A percentile compares a stretch with the other conserved stretches of the same genome.
Evolutionary conservation across 495 filamentous ascomycete genomes (phyloP).

Genomic region (Aspergillus haitiensis): DNA sequence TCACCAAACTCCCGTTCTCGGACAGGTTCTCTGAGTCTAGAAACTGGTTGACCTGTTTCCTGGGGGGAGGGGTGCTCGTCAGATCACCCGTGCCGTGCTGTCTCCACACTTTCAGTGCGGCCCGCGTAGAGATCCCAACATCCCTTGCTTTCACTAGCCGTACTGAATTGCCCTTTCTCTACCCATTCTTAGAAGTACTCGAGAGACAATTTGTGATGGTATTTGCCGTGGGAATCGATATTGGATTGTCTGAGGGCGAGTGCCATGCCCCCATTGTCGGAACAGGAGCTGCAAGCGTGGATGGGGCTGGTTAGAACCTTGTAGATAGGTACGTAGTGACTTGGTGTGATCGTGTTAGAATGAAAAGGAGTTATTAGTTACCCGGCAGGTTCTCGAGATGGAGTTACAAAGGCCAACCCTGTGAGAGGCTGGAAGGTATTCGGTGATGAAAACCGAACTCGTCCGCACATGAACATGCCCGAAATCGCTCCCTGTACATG

Average conservation of each 20-base stretch:
- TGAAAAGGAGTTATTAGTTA: constrained; percentile 7
- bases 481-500: constrained; percentile 44
- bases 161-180: constrained; percentile 38
- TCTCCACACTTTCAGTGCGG: constrained; percentile 39
- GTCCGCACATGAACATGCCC: constrained; percentile 46
- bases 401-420: constrained; percentile 25
- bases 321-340: constrained; percentile 4
- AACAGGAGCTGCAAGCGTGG: constrained; percentile 34
- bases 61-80: constrained; percentile 12
- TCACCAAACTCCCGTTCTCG: constrained; percentile 52
- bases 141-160: constrained; percentile 41
- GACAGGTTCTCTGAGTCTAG: constrained; percentile 24
- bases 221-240: constrained; percentile 31
- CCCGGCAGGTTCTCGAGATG: constrained; percentile 30
- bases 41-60: constrained; percentile 12
- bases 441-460: constrained; percentile 40
- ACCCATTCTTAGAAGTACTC: constrained; percentile 42
- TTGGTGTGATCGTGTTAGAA: not conserved
- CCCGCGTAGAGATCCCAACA: constrained; percentile 38
- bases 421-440: constrained; percentile 42
- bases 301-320: constrained; percentile 13
- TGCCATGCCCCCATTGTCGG: constrained; percentile 51
- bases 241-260: constrained; percentile 47
- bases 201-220: constrained; percentile 33
- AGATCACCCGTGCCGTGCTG: constrained; percentile 8